Conservation (phyloP, 331 rosid species). For the Malus hybrid region DNA sequence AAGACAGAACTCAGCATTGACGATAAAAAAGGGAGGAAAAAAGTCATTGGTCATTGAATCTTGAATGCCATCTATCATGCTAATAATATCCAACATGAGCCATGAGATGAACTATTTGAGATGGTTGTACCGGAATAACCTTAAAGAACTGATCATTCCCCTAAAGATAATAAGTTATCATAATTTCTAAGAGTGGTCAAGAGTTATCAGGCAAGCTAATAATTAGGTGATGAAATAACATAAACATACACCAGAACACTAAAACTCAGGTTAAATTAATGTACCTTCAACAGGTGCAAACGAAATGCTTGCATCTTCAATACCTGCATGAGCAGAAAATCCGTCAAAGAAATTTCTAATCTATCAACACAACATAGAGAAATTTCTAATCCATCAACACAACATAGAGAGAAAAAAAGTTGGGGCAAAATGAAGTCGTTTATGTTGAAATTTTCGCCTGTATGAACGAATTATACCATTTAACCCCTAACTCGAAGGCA, state of each 20-base stretch:
- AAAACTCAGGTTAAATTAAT: not conserved
- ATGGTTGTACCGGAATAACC: not conserved
- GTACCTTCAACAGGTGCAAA: conserved; percentile 94
- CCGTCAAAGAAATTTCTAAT: conserved; percentile 11
- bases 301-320: conserved; percentile 74
- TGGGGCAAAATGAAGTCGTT: not conserved
- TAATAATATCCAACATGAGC: not conserved
- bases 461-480: not conserved
- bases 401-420: not conserved
- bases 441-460: not conserved
- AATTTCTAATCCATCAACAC: not conserved
- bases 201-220: not conserved
- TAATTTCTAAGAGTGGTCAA: not conserved
- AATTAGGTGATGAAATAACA: not conserved
- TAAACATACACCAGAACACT: not conserved
- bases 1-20: not conserved
- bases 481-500: not conserved
- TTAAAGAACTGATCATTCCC: not conserved
- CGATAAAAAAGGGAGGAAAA: not conserved
- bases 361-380: not conserved
- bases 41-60: not conserved
- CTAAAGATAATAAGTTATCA: not conserved
- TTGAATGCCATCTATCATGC: not conserved
- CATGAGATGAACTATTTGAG: not conserved
- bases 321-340: conserved; percentile 43